Conservation (phyloP, 129 eudicot species). For the Centella asiatica region DNA sequence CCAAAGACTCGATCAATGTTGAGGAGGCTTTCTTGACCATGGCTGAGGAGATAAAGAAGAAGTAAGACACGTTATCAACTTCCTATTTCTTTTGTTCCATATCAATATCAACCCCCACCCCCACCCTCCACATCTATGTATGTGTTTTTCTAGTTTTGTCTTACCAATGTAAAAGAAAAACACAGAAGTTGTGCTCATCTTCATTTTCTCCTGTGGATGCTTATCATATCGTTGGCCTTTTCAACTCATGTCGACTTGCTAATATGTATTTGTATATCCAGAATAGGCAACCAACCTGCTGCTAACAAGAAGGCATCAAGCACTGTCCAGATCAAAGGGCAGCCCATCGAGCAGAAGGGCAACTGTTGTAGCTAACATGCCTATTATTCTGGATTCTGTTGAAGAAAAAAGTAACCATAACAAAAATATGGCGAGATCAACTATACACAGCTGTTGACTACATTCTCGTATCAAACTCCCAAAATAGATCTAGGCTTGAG, state of each 20-base stretch:
- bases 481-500: slow-evolving; percentile 11
- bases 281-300: slow-evolving; percentile 69
- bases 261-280: slow-evolving; percentile 11
- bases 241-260: no score
- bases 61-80: slow-evolving; percentile 28
- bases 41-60: slow-evolving; percentile 97
- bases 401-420: not conserved
- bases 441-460: slow-evolving; percentile 9
- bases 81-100: no score
- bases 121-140: no score
- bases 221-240: no score
- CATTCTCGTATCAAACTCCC: slow-evolving; percentile 16
- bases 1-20: slow-evolving; percentile 91
- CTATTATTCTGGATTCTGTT: not conserved
- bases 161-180: no score
- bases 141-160: no score
- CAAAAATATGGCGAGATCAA: not conserved
- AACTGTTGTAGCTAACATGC: slow-evolving; percentile 65
- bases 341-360: slow-evolving; percentile 85
- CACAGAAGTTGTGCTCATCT: no score
- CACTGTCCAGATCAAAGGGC: slow-evolving; percentile 74
- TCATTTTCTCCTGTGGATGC: no score
- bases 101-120: no score
- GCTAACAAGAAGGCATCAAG: slow-evolving; percentile 35
- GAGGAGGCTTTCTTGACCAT: slow-evolving; percentile 97